phyloP scores from a whole-genome alignment of 2,329 filamentous ascomycete species.

The Colletotrichum musae region DNA sequence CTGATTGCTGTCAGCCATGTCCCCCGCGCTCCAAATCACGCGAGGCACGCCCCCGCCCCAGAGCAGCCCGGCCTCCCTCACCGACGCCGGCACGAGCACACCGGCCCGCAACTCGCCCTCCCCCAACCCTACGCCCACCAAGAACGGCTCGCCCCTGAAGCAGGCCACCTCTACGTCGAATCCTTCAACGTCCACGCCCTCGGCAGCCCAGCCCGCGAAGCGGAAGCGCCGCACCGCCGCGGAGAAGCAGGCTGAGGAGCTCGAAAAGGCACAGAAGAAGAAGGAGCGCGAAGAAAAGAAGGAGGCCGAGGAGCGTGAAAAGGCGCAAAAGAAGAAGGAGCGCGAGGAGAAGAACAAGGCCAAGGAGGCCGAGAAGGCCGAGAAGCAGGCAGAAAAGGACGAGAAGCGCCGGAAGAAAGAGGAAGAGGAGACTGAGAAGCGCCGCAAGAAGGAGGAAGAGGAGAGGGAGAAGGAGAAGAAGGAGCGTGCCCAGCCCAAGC shows the following conservation, averaged over 20 bases:
- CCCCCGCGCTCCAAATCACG: conserved; percentile 23
- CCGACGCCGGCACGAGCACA: conserved; percentile 59
- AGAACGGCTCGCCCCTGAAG: conserved; percentile 12
- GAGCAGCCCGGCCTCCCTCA: conserved; percentile 48
- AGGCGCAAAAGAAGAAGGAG: conserved; percentile 50
- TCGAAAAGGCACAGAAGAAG: conserved; percentile 47
- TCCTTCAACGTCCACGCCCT: conserved; percentile 23
- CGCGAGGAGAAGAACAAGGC: conserved; percentile 53
- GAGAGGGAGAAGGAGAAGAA: conserved; percentile 64
- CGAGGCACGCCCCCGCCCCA: conserved; percentile 37
- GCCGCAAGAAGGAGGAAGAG: conserved; percentile 66
- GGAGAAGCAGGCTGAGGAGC: conserved; percentile 55
- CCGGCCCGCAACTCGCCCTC: conserved; percentile 55
- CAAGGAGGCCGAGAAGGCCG: conserved; percentile 57
- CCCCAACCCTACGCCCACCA: conserved; percentile 43
- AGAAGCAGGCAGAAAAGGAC: conserved; percentile 53
- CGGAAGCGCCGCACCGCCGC: conserved; percentile 59
- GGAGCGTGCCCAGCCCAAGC: conserved; percentile 62
- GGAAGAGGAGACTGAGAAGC: conserved; percentile 59
- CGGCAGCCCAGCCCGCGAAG: conserved; percentile 53
- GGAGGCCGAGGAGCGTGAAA: conserved; percentile 55
- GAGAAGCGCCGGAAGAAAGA: conserved; percentile 50
- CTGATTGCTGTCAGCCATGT: neutral
- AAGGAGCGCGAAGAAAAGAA: conserved; percentile 49
- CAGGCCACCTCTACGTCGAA: conserved; percentile 19